Percentiles rank a stretch among this genome's conserved stretches.
phyloP scores from a whole-genome alignment of 129 eudicot genomes.

The Tanacetum coccineum region DNA sequence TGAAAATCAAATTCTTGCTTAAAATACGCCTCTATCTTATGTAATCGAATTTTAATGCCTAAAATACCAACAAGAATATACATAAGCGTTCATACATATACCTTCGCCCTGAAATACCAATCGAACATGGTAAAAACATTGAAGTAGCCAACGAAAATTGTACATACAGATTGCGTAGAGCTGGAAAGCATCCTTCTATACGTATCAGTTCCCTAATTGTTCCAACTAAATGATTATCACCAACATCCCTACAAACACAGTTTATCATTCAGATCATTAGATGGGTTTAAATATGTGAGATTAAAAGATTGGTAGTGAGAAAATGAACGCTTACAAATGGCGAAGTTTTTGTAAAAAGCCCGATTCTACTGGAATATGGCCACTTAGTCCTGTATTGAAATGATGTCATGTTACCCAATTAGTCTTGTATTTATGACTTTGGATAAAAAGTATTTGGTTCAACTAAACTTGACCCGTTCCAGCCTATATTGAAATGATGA shows the following conservation, averaged over 20 bases:
- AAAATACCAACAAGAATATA: too few species aligned
- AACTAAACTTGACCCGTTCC: too few species aligned
- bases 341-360: constrained; percentile 74
- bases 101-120: too few species aligned
- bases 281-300: background rate
- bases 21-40: too few species aligned
- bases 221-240: constrained; percentile 94
- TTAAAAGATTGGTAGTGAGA: background rate
- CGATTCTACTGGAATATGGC: constrained; percentile 86
- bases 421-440: too few species aligned
- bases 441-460: too few species aligned
- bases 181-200: constrained; percentile 89
- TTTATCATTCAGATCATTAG: constrained; percentile 13
- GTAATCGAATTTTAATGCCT: too few species aligned
- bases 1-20: too few species aligned
- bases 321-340: constrained; percentile 57
- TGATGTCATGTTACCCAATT: too few species aligned
- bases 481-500: too few species aligned
- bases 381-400: too few species aligned
- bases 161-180: constrained; percentile 84
- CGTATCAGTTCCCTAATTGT: constrained; percentile 87
- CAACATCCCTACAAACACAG: constrained; percentile 63
- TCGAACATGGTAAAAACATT: background rate
- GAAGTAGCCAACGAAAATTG: constrained; percentile 1
- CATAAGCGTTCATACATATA: too few species aligned